Base-by-base conservation (phyloP, 306 rosid species). In the Gleditsia sinensis region DNA sequence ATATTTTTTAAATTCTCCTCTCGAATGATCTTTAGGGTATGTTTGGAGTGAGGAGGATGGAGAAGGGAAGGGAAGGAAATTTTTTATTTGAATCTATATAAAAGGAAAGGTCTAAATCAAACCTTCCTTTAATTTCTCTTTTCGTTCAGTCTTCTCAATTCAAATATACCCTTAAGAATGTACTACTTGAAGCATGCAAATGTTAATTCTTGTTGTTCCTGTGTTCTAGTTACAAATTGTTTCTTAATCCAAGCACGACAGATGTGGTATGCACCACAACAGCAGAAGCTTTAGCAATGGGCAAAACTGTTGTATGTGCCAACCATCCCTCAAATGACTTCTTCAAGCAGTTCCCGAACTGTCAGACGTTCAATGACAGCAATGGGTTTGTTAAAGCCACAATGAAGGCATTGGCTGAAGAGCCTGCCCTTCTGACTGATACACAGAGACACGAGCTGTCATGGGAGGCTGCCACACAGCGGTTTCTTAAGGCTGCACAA, bases 211-310 rank as follows among this genome's bases (percentile, higher is more conserved):
- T 42, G 69, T 28, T 75, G 37, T 83, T 79, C 54, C 50, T 81
- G 28, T 71, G 3, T 65, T 34, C 37, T 88, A 94, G 98, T 78
- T 91, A 87, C 81, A 94, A 87, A 79, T 88, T 94, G 82, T 94
- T 94, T 80, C 86, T 88, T 75, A 94, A 94, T 87, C 94, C 98
- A 36, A 94, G 98, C 89, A 90, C 96, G 48, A 90, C 98, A 20
- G 97, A 94, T 14, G 97, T 91, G 79, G 96, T 94, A 51, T 94
- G 98, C 82, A 94, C 98, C 0, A 87, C 98, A n/a, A 88, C 97
- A n/a, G 96, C 97, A 43, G 98, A 94, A 84, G 97, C 98, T 42
- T 82, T 94, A 77, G 98, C 98, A 57, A 94, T 91, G 98, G 97
- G 96, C 2, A 94, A 91, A 77, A 82, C 90, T 27, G 92, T 91